These are phyloP conservation scores for Candida glucosophila DNA, from an alignment of 1,139 yeast genomes.

Conservation along the genomic window DNA sequence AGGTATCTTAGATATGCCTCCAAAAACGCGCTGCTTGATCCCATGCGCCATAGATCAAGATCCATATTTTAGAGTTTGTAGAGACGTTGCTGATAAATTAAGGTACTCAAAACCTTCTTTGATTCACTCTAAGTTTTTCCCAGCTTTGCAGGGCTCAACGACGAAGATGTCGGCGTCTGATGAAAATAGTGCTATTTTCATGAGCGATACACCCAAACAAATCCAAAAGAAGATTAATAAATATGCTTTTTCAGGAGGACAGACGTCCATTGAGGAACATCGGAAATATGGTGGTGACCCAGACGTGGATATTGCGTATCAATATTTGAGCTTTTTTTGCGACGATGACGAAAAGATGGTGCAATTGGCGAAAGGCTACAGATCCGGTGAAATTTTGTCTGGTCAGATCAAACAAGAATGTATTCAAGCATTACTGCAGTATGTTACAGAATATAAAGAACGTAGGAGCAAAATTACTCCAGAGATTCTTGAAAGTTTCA, in stretches of 20 bases:
- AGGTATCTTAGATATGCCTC: slow-evolving; percentile 74
- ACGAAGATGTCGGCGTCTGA: slow-evolving; percentile 97
- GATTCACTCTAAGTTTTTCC: slow-evolving; percentile 93
- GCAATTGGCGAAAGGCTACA: slow-evolving; percentile 56
- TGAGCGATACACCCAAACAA: slow-evolving; percentile 91
- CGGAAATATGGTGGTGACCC: slow-evolving; percentile 86
- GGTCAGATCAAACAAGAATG: slow-evolving; percentile 93
- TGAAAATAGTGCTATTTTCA: slow-evolving; percentile 68
- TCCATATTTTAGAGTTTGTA: slow-evolving; percentile 94
- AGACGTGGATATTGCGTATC: slow-evolving; percentile 92
- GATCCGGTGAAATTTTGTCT: slow-evolving; percentile 73
- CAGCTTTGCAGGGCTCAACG: slow-evolving; percentile 94
- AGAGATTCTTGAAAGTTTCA: slow-evolving; percentile 58
- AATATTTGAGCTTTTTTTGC: slow-evolving; percentile 80
- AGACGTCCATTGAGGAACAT: slow-evolving; percentile 82
- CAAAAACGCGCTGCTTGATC: slow-evolving; percentile 88
- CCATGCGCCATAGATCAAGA: slow-evolving; percentile 99
- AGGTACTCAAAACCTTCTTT: slow-evolving; percentile 87
- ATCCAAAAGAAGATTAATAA: slow-evolving; percentile 92
- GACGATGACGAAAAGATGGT: slow-evolving; percentile 79
- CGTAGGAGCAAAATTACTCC: slow-evolving; percentile 63
- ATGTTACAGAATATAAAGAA: slow-evolving; percentile 75
- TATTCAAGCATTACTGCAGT: slow-evolving; percentile 69
- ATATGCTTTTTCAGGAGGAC: slow-evolving; percentile 95
- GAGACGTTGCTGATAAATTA: slow-evolving; percentile 94